phyloP scores from a whole-genome alignment of 495 filamentous ascomycete species.

The Coniosporium apollinis region DNA sequence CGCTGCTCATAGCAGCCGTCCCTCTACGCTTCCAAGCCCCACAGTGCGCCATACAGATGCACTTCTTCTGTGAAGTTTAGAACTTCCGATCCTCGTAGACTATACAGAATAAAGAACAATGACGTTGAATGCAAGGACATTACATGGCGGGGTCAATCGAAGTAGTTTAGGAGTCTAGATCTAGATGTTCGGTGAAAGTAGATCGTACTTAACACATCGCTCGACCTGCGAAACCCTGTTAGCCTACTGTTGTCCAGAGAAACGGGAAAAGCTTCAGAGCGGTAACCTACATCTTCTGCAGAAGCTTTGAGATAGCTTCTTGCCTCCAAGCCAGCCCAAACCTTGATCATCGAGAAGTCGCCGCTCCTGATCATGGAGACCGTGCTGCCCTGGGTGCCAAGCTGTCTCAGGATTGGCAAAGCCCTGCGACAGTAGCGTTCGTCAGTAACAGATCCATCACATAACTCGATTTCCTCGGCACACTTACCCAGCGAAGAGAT shows the following conservation, averaged over 20 bases:
- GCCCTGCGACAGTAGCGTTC: conserved; percentile 34
- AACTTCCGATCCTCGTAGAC: too few species aligned
- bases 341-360: conserved; percentile 85
- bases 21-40: too few species aligned
- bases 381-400: conserved; percentile 63
- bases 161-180: too few species aligned
- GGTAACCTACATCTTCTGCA: conserved; percentile 57
- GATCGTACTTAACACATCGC: conserved; percentile 28
- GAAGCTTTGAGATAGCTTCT: conserved; percentile 75
- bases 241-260: neutral
- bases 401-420: conserved; percentile 75
- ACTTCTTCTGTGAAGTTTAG: too few species aligned
- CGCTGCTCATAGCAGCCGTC: too few species aligned
- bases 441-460: conserved; percentile 1
- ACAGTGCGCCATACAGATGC: too few species aligned
- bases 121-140: too few species aligned
- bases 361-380: conserved; percentile 36
- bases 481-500: conserved; percentile 64
- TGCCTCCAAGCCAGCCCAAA: conserved; percentile 87
- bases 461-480: neutral
- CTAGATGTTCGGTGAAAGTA: conserved; percentile 27
- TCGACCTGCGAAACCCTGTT: conserved; percentile 18
- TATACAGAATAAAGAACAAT: too few species aligned
- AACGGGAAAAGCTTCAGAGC: neutral
- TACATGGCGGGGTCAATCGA: too few species aligned